A percentile compares a stretch with the other conserved stretches of the same genome.
These are phyloP conservation scores for Botryotinia narcissicola DNA, from an alignment of 2,329 filamentous ascomycete species.

Conservation along the genomic window DNA sequence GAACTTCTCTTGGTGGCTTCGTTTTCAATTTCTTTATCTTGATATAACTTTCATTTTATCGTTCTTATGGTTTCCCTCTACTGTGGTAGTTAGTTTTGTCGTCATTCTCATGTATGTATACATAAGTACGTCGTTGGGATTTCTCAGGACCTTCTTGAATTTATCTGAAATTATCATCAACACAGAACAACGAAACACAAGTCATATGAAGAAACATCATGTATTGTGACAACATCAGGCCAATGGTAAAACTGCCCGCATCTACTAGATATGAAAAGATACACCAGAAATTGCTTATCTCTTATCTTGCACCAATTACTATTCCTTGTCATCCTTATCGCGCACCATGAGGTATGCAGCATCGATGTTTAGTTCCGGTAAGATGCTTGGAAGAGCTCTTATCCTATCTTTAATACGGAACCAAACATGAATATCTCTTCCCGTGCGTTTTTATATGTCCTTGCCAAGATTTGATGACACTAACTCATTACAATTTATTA, in stretches of 20 bases:
- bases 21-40: neutral
- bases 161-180: neutral
- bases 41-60: neutral
- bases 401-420: neutral
- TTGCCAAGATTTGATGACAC: neutral
- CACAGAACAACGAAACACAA: neutral
- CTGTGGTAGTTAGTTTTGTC: neutral
- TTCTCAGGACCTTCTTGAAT: neutral
- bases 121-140: neutral
- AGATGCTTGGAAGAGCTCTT: neutral
- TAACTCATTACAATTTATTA: neutral
- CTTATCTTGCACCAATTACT: neutral
- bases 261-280: neutral
- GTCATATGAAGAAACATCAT: neutral
- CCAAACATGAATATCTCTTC: neutral
- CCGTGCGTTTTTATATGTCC: neutral
- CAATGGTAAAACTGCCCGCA: conserved; percentile 2
- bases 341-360: neutral
- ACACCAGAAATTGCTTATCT: neutral
- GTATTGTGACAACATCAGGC: neutral
- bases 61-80: neutral
- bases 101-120: neutral
- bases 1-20: neutral
- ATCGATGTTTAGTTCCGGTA: neutral
- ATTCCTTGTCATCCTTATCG: conserved; percentile 2